Evolutionary conservation across 768 basidiomycete species (phyloP).

Genomic region (Hypholoma sublateritium): DNA sequence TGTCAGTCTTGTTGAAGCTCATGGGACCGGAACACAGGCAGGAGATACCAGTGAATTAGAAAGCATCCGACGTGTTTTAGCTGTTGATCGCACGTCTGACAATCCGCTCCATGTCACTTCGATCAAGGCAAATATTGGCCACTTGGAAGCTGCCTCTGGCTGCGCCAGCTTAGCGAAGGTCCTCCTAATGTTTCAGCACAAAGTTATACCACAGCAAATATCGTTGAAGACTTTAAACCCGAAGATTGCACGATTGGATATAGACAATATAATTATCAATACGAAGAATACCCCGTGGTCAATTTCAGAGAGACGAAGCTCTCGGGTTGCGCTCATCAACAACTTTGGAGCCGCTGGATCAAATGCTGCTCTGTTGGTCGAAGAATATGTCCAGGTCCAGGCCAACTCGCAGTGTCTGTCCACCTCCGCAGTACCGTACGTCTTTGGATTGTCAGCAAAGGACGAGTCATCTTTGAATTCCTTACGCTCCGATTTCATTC

Average conservation of each 20-base stretch:
- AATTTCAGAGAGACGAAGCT: slow-evolving; percentile 26
- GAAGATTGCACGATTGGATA: slow-evolving; percentile 44
- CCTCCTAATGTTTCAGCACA: slow-evolving; percentile 62
- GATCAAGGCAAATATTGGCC: slow-evolving; percentile 74
- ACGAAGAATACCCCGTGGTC: slow-evolving; percentile 41
- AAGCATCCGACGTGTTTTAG: slow-evolving; percentile 58
- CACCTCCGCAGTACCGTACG: slow-evolving; percentile 24
- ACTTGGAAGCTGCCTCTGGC: slow-evolving; percentile 76
- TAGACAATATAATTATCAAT: slow-evolving; percentile 51
- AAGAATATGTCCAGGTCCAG: slow-evolving; percentile 41
- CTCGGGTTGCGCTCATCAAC: slow-evolving; percentile 61
- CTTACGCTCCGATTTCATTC: slow-evolving; percentile 46
- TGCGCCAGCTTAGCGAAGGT: slow-evolving; percentile 71
- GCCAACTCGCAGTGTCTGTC: neutral
- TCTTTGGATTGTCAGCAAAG: slow-evolving; percentile 67
- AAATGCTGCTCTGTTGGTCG: slow-evolving; percentile 60
- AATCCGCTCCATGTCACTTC: slow-evolving; percentile 67
- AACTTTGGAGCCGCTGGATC: slow-evolving; percentile 80
- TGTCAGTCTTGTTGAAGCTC: slow-evolving; percentile 69
- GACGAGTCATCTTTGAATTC: slow-evolving; percentile 43
- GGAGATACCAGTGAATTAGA: slow-evolving; percentile 69
- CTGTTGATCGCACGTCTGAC: slow-evolving; percentile 33
- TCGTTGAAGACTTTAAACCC: slow-evolving; percentile 59
- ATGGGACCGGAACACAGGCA: slow-evolving; percentile 72
- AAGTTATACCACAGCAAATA: slow-evolving; percentile 58